A percentile compares a stretch with the other conserved stretches of the same genome.
These are phyloP conservation scores for Casuarina equisetifolia DNA, from an alignment of 306 rosid species.

Conservation along the genomic window DNA sequence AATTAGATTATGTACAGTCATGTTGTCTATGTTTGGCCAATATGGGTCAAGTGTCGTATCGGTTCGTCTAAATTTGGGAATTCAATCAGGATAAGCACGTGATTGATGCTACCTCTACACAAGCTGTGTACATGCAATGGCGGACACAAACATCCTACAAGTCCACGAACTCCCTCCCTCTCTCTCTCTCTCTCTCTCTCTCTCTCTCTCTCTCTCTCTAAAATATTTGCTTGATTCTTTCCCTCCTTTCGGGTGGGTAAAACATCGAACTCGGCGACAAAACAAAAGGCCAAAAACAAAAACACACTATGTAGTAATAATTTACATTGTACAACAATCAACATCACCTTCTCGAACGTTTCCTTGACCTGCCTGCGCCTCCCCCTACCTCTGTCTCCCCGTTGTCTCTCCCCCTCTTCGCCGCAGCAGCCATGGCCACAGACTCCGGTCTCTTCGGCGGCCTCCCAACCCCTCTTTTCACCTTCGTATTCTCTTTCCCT, in stretches of 20 bases:
- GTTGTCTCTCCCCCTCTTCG: constrained; percentile 29
- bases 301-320: constrained; percentile 27
- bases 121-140: constrained; percentile 20
- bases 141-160: constrained; percentile 26
- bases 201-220: neutral
- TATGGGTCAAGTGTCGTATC: no score
- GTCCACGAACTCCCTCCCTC: constrained; percentile 5
- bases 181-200: neutral
- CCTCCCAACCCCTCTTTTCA: constrained; percentile 41
- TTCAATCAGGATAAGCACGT: neutral
- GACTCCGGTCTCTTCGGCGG: constrained; percentile 40
- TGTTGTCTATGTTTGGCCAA: no score
- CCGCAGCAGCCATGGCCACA: neutral
- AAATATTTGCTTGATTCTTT: constrained; percentile 6
- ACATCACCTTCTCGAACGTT: constrained; percentile 45
- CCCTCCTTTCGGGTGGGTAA: neutral
- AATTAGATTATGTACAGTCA: no score
- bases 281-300: constrained; percentile 4
- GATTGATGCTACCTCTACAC: neutral
- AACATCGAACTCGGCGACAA: neutral
- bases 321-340: constrained; percentile 32
- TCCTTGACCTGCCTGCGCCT: constrained; percentile 35
- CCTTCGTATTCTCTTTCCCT: constrained; percentile 31
- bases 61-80: no score
- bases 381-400: constrained; percentile 28